Evolutionary conservation across 192 early-diverging fungal species (phyloP), one percentile per base, ranked within the genome.

Genomic region (Coemansia sp.): DNA sequence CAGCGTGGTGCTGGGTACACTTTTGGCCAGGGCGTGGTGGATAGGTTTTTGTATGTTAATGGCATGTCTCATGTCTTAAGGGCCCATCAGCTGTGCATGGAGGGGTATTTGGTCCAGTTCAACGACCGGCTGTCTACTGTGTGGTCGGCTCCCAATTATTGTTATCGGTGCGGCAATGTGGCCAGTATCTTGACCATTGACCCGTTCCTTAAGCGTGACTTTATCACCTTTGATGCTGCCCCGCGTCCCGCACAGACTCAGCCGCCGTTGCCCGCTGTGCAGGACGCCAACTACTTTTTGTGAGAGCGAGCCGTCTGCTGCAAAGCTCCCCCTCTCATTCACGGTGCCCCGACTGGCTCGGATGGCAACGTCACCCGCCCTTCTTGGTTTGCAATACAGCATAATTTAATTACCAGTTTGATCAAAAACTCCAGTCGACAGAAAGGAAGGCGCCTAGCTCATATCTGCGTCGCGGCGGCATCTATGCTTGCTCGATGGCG

Each of bases 91-190:
- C 81, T 99, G 40, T 93, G 95, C 17, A 93, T 96, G 76, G 96
- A 99, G 64, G 94, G 97, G 11, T 99, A 90, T 80, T 27, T 64
- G 59, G 65, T 75, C 20, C 60, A 58, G 46, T 75, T 75, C 33
- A 75, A 98, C 53, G 88, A 96, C 49, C 90, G 92, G 50, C 78
- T 99, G 46, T 94, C 96, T 6, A 99, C 97, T 7, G 86, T 87
- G 17, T 97, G 96, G 96, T 90, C 87, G 29, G 95, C 93, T 10
- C 93, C 93, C 39, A 95, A 98, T 58, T 98, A 98, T 72, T 98
- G 95, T 64, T 97, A 97, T 72, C 82, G 95, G 22, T 98, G 95
- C 58, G 94, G 93, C 32, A 97, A 99, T 60, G 91, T 97, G 18
- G 94, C 94, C 8, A 90, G 91, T 27, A 89, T 99, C 47, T 87